These are phyloP conservation scores for Penicillium pulvis DNA, from an alignment of 495 filamentous ascomycete species.

Conservation along the genomic window DNA sequence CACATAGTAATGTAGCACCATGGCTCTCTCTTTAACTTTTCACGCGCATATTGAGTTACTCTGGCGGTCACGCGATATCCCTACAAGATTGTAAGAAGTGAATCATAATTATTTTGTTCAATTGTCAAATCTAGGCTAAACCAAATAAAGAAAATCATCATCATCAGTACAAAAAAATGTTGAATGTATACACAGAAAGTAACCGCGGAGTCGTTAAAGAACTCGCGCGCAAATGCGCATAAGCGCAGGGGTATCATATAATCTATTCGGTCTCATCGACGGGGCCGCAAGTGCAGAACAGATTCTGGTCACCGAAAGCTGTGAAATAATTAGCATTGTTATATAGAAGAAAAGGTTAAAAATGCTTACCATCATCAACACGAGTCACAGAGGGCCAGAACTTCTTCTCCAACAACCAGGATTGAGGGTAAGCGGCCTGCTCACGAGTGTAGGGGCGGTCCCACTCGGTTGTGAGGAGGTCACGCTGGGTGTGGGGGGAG, in stretches of 20 bases:
- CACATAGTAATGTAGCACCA: no score
- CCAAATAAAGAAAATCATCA: constrained; percentile 17
- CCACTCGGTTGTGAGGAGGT: constrained; percentile 73
- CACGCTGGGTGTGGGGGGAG: constrained; percentile 84
- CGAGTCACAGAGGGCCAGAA: constrained; percentile 94
- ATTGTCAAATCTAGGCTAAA: constrained; percentile 1
- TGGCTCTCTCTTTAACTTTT: no score
- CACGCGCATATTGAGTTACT: no score
- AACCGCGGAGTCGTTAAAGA: constrained; percentile 18
- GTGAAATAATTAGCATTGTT: constrained; percentile 12
- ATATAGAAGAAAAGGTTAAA: neutral
- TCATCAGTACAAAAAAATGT: constrained; percentile 30
- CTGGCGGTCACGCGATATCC: no score
- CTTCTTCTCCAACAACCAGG: constrained; percentile 91
- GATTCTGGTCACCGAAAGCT: constrained; percentile 90
- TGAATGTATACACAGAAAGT: constrained; percentile 35
- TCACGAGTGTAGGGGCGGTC: constrained; percentile 76
- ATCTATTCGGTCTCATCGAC: constrained; percentile 56
- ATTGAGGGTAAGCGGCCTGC: constrained; percentile 84
- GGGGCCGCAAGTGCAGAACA: constrained; percentile 93
- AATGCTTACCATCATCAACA: constrained; percentile 80
- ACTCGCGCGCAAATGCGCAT: constrained; percentile 7
- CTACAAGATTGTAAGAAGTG: no score
- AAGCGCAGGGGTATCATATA: constrained; percentile 44
- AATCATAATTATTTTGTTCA: constrained; percentile 21